These are phyloP conservation scores for Tetracentron sinense DNA, from an alignment of 164 flowering plant species.

Conservation along the genomic window DNA sequence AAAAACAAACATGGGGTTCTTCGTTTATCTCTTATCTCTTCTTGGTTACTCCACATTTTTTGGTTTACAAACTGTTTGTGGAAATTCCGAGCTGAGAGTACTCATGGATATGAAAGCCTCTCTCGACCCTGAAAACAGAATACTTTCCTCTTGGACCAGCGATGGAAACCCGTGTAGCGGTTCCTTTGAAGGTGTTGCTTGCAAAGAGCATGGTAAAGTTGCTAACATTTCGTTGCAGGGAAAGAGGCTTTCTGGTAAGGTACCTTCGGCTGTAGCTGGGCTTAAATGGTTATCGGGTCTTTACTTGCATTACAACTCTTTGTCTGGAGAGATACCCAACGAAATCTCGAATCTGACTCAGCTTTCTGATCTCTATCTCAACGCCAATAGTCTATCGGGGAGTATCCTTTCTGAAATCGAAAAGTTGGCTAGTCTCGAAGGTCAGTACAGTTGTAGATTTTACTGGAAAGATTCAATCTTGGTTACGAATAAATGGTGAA, in stretches of 20 bases:
- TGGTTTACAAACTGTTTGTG: slow-evolving; percentile 18
- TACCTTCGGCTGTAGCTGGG: slow-evolving; percentile 41
- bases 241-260: slow-evolving; percentile 40
- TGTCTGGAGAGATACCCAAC: slow-evolving; percentile 44
- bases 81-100: slow-evolving; percentile 30
- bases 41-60: slow-evolving; percentile 21
- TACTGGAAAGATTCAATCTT: too few species aligned
- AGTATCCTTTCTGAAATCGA: slow-evolving; percentile 42
- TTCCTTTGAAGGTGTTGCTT: slow-evolving; percentile 42
- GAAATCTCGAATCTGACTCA: slow-evolving; percentile 38
- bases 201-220: slow-evolving; percentile 41
- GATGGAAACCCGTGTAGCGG: slow-evolving; percentile 39
- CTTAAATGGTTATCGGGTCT: slow-evolving; percentile 47
- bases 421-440: slow-evolving; percentile 40
- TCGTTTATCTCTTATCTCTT: slow-evolving; percentile 11
- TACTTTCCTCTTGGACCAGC: slow-evolving; percentile 39
- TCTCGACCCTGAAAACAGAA: slow-evolving; percentile 37
- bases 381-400: slow-evolving; percentile 51
- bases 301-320: slow-evolving; percentile 51
- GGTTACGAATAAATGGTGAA: too few species aligned
- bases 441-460: slow-evolving; percentile 20
- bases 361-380: slow-evolving; percentile 45
- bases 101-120: slow-evolving; percentile 40
- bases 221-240: slow-evolving; percentile 55
- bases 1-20: slow-evolving; percentile 21